Base-by-base conservation (phyloP, 1,139 yeast genomes). In the Eremothecium gossypii region DNA sequence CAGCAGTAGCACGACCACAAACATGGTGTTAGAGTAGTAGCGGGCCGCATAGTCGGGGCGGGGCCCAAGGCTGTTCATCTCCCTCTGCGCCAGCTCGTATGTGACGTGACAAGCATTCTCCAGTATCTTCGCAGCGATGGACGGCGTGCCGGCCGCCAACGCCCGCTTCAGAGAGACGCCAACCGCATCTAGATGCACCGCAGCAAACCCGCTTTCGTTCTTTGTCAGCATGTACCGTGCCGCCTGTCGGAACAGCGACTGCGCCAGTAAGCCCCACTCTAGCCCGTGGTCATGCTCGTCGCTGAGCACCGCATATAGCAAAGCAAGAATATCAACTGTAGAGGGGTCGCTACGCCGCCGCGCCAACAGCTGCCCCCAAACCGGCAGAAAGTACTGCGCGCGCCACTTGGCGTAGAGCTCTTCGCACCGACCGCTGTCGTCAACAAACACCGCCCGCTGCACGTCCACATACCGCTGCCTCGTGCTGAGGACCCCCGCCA, bases 401-500 rank as follows among this genome's bases (percentile, higher is more conserved):
- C 46, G 50, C 62, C 62, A 58, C 14, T 34, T 39, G 1, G 37
- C 27, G 43, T 57, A 55, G 7, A 43, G 28, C 4, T 33, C 30
- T 1, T 10, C 26, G 1, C 52, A 49, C 3, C 38, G 36, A 4
- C 56, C 53, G 3, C 48, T 42, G 27, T 47, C 58, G 47, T 58
- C 63, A 8, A 58, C 33, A 37, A 49, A 58, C 9, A 42, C 38
- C 6, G 13, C 26, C 4, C 33, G 28, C 40, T 60, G 61, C 9
- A 60, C 39, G 6, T 13, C 11, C 8, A 30, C 26, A 30, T 53
- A 56, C 14, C 37, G 45, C 2, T 40, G 42, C 9, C 40, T 35
- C 1, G 60, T 53, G 11, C 50, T 45, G 13, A 58, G 20, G 8
- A 54, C 37, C 2, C 63, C 64, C n/a, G 49, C 40, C 3, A 58